A percentile compares a stretch with the other conserved stretches of the same genome.
Evolutionary conservation across 2,329 filamentous ascomycete species (phyloP).

Genomic region (Aaosphaeria pasadenensis): DNA sequence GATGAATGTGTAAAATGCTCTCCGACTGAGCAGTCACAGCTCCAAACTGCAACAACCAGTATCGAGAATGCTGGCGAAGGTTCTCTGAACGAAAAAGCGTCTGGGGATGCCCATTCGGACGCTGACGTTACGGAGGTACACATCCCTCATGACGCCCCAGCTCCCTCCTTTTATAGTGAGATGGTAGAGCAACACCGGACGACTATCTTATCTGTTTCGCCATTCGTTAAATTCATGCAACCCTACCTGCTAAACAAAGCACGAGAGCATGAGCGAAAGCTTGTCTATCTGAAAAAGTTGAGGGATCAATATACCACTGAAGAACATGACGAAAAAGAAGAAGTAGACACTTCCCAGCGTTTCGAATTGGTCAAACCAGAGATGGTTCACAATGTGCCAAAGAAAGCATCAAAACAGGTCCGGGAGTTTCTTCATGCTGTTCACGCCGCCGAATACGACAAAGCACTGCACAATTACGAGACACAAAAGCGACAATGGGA

Average conservation of each 20-base stretch:
- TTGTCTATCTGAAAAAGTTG: constrained; percentile 78
- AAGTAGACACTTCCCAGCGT: constrained; percentile 52
- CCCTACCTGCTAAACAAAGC: constrained; percentile 91
- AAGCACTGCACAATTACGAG: constrained; percentile 87
- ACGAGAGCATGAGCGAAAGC: constrained; percentile 80
- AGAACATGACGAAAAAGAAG: constrained; percentile 38
- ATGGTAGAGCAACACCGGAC: constrained; percentile 92
- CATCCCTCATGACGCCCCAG: constrained; percentile 73
- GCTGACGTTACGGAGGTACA: constrained; percentile 30
- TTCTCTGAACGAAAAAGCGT: not conserved
- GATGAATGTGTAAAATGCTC: constrained; percentile 8
- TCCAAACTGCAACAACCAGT: not conserved
- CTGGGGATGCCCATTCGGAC: not conserved
- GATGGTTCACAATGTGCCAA: constrained; percentile 85
- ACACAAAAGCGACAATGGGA: constrained; percentile 97
- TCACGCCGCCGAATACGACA: constrained; percentile 95
- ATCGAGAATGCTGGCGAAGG: not conserved
- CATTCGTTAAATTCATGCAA: constrained; percentile 92
- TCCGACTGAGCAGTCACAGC: not conserved
- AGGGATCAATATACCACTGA: constrained; percentile 64
- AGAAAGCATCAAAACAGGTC: constrained; percentile 78
- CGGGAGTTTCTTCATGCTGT: constrained; percentile 93
- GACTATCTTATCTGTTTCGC: constrained; percentile 89
- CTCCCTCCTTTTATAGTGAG: constrained; percentile 91
- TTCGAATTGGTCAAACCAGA: constrained; percentile 93